Percentiles rank a stretch among this genome's conserved stretches.
phyloP scores from a whole-genome alignment of 2,329 filamentous ascomycete genomes.

The Biscogniauxia marginata region DNA sequence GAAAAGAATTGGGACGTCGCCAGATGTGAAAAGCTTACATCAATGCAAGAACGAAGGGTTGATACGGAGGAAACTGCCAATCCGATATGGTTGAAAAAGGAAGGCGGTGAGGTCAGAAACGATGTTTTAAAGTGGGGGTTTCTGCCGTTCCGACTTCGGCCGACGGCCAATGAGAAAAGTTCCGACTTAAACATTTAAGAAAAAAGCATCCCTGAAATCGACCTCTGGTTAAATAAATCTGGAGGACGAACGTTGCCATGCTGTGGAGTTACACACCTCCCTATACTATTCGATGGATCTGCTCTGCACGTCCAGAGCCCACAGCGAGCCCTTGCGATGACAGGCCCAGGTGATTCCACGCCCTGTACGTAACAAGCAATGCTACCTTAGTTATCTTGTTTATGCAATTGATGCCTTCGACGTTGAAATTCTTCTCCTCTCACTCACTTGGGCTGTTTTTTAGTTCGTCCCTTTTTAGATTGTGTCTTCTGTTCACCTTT shows the following conservation, averaged over 20 bases:
- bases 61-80: not conserved
- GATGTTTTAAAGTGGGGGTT: slow-evolving; percentile 6
- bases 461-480: not conserved
- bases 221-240: not conserved
- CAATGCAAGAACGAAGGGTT: not conserved
- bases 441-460: too few species aligned
- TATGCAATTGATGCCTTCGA: too few species aligned
- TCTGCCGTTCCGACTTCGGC: slow-evolving; percentile 24
- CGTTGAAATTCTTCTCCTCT: too few species aligned
- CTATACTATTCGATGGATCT: not conserved
- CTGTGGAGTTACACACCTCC: not conserved
- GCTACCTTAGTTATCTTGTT: slow-evolving; percentile 2
- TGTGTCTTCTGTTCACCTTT: not conserved
- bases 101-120: slow-evolving; percentile 3
- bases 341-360: slow-evolving; percentile 21
- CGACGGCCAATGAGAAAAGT: slow-evolving; percentile 18
- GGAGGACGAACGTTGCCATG: not conserved
- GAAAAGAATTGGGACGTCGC: not conserved
- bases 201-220: not conserved
- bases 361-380: slow-evolving; percentile 28
- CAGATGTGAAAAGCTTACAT: not conserved
- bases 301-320: slow-evolving; percentile 3
- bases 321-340: slow-evolving; percentile 23
- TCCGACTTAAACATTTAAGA: not conserved
- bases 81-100: not conserved